A percentile compares a stretch with the other conserved stretches of the same genome.
Conservation (phyloP, 768 basidiomycete species). For the Mycena galericulata region DNA sequence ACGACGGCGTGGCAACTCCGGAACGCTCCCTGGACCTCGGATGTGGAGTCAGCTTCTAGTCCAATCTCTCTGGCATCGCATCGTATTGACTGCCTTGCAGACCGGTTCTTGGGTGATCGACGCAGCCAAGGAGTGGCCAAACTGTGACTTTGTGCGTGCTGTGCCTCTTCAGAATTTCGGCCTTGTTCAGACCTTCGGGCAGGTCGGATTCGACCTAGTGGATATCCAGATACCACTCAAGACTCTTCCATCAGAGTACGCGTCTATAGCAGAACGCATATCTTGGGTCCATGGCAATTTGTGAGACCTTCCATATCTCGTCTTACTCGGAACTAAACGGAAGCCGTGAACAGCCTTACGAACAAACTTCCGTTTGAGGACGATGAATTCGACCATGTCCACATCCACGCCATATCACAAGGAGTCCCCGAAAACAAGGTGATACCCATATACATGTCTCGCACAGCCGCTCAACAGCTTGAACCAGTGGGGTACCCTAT, state of each 20-base stretch:
- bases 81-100: constrained; percentile 46
- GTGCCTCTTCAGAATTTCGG: background rate
- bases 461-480: constrained; percentile 10
- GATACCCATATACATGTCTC: constrained; percentile 18
- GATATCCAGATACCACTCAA: constrained; percentile 75
- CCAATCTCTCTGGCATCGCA: background rate
- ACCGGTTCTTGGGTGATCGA: constrained; percentile 79
- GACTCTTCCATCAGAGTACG: constrained; percentile 53
- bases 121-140: constrained; percentile 77
- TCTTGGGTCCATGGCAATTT: constrained; percentile 85
- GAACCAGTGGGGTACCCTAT: constrained; percentile 72
- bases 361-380: constrained; percentile 85
- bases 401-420: constrained; percentile 71
- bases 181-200: background rate
- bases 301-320: constrained; percentile 52
- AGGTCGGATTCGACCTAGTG: constrained; percentile 87
- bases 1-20: constrained; percentile 49
- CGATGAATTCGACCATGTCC: constrained; percentile 87
- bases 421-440: constrained; percentile 85
- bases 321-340: background rate
- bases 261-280: constrained; percentile 66
- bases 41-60: constrained; percentile 68
- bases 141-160: constrained; percentile 69
- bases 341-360: constrained; percentile 63
- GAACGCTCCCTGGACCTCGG: constrained; percentile 74